Conservation (phyloP, 1,139 yeast species). For the Pichia sp. region DNA sequence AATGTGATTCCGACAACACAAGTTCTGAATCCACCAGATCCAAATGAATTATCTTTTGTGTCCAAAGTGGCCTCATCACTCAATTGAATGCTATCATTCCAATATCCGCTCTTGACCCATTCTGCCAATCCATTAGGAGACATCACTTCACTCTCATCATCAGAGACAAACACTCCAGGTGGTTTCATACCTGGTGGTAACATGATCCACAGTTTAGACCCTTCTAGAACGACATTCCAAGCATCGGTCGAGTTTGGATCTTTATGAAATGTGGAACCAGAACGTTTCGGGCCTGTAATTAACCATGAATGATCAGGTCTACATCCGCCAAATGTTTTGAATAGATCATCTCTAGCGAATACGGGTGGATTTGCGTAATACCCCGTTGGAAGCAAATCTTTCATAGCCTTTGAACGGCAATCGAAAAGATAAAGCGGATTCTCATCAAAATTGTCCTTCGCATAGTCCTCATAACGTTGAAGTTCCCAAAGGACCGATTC, state of each 20-base stretch:
- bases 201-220: slow-evolving; percentile 84
- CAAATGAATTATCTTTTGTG: slow-evolving; percentile 10
- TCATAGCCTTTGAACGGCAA: slow-evolving; percentile 63
- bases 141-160: slow-evolving; percentile 82
- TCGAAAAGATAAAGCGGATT: slow-evolving; percentile 82
- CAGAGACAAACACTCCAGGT: slow-evolving; percentile 79
- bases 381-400: slow-evolving; percentile 33
- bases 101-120: slow-evolving; percentile 81
- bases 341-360: slow-evolving; percentile 39
- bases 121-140: slow-evolving; percentile 87
- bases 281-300: slow-evolving; percentile 70
- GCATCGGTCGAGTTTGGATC: slow-evolving; percentile 90
- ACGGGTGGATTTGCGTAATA: slow-evolving; percentile 51
- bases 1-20: slow-evolving; percentile 67
- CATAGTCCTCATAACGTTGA: slow-evolving; percentile 52
- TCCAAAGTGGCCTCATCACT: slow-evolving; percentile 27
- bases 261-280: slow-evolving; percentile 88
- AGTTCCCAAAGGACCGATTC: slow-evolving; percentile 83
- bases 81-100: slow-evolving; percentile 47
- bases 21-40: slow-evolving; percentile 19
- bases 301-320: slow-evolving; percentile 92
- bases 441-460: slow-evolving; percentile 61
- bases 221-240: slow-evolving; percentile 76
- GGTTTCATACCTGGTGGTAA: slow-evolving; percentile 70
- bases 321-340: slow-evolving; percentile 40